Percentiles rank a stretch among this genome's conserved stretches.
Evolutionary conservation across 2,329 filamentous ascomycete genomes (phyloP).

Genomic region (Aspergillus felis): DNA sequence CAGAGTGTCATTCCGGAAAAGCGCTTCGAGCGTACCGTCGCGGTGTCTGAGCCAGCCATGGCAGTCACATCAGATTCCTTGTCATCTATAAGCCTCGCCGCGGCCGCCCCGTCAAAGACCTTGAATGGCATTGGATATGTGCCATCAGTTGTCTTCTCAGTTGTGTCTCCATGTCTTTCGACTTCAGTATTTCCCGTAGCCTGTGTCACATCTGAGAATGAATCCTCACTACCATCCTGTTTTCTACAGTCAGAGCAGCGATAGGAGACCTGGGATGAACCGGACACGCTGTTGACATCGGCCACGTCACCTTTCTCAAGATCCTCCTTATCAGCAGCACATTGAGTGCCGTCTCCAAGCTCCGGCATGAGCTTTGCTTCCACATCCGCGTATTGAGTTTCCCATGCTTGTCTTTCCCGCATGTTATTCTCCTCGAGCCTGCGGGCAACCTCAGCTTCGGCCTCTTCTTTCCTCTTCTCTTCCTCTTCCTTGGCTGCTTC

Average conservation of each 20-base stretch:
- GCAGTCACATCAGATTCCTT: constrained; percentile 67
- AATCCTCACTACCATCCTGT: constrained; percentile 11
- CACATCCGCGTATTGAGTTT: constrained; percentile 66
- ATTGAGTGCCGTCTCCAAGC: constrained; percentile 16
- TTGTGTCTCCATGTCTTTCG: not conserved
- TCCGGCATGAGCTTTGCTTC: constrained; percentile 26
- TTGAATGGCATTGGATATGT: constrained; percentile 12
- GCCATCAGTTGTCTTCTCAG: not conserved
- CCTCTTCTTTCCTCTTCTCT: constrained; percentile 53
- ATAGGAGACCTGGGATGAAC: constrained; percentile 15
- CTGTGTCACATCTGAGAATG: constrained; percentile 6
- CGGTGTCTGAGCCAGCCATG: constrained; percentile 35
- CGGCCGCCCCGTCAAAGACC: constrained; percentile 16
- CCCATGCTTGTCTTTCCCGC: constrained; percentile 60
- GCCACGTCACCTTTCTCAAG: constrained; percentile 19
- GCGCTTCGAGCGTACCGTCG: constrained; percentile 27
- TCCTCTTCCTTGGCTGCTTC: constrained; percentile 48
- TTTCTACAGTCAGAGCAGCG: constrained; percentile 18
- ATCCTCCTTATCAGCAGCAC: constrained; percentile 9
- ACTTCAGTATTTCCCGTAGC: constrained; percentile 2
- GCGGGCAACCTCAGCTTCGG: constrained; percentile 68
- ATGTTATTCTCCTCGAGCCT: constrained; percentile 47
- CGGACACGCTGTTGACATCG: constrained; percentile 23
- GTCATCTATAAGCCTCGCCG: constrained; percentile 40
- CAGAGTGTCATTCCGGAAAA: constrained; percentile 27